Base-by-base conservation (phyloP, 2,329 filamentous ascomycete genomes). In the Cryphonectria japonica region DNA sequence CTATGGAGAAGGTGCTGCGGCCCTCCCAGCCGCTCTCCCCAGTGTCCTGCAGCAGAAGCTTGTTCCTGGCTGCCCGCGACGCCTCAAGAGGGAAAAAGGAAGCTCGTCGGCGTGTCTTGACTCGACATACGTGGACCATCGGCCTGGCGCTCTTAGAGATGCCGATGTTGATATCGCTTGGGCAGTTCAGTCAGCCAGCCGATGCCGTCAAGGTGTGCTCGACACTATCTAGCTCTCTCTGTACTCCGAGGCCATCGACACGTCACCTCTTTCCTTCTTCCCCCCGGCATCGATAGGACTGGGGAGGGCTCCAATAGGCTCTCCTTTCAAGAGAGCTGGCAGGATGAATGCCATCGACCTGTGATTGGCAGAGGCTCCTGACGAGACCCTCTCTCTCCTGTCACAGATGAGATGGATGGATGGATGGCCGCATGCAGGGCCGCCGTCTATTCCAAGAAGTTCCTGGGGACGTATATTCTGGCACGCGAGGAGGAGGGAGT, bases 121-220 rank as follows among this genome's bases (percentile, higher is more conserved):
- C 54, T 50, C 41, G 57, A 43, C 16, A n/a, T 62, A 50, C 54
- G 57, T 62, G 57, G 57, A 80, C 79, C 71, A 95, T 97, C 79
- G 96, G 96, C 92, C 98, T 98, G 85, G 98, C 98, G 88, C 97
- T 94, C 87, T 96, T 98, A 69, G 96, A 95, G 81, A 98, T 98
- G 85, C 95, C 98, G 85, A 98, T 98, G 84, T 98, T 98, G 85
- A 97, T 41, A 26, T 57, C 93, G 26, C 43, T 13, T 16, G 13
- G 32, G 7, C 29, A 34, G 39, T 39, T 29, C 39, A 22, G 41
- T 14, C 22, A 34, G 14, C 2, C 26, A 19, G 16, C 14, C 32
- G 65, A 37, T 19, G 50, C 64, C 50, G 29, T 59, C 64, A 57
- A 43, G 46, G 32, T 39, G 26, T 26, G n/a, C 32, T 66, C 39